These are phyloP conservation scores for Erythrobasidium hasegawianum DNA, from an alignment of 1,284 basidiomycete species.

Conservation along the genomic window DNA sequence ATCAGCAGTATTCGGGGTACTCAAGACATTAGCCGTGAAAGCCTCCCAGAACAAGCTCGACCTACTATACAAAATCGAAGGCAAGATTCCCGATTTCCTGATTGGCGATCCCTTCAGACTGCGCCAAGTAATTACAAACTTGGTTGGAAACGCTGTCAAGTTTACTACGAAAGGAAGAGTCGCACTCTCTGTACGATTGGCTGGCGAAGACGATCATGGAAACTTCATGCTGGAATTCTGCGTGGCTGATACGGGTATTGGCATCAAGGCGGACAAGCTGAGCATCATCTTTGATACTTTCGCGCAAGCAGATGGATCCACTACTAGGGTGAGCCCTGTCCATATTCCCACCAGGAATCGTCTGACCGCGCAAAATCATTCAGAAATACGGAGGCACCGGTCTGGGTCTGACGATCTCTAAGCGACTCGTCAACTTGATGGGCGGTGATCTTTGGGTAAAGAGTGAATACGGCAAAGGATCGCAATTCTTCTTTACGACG, in stretches of 20 bases:
- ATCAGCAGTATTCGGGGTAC: slow-evolving; percentile 91
- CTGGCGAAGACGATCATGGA: slow-evolving; percentile 62
- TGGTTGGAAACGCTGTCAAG: slow-evolving; percentile 77
- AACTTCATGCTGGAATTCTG: slow-evolving; percentile 92
- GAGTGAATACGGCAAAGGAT: slow-evolving; percentile 78
- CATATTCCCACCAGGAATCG: background rate
- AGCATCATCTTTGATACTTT: slow-evolving; percentile 99
- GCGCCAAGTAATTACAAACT: slow-evolving; percentile 88
- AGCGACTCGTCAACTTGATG: slow-evolving; percentile 95
- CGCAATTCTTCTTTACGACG: slow-evolving; percentile 96
- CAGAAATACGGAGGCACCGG: slow-evolving; percentile 98
- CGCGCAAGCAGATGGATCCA: slow-evolving; percentile 85
- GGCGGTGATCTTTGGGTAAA: slow-evolving; percentile 99
- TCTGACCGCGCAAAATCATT: background rate
- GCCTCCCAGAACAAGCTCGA: slow-evolving; percentile 97
- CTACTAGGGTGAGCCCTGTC: slow-evolving; percentile 42
- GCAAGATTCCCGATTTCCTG: slow-evolving; percentile 92
- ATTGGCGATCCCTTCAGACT: slow-evolving; percentile 90
- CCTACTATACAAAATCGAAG: slow-evolving; percentile 93
- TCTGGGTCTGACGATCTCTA: slow-evolving; percentile 66
- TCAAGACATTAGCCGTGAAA: slow-evolving; percentile 96
- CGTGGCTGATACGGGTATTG: slow-evolving; percentile 96
- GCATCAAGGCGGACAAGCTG: slow-evolving; percentile 97
- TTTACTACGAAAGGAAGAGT: slow-evolving; percentile 93
- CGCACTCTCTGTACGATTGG: slow-evolving; percentile 75